These are phyloP conservation scores for Coelastrella sp. DNA, from an alignment of 139 green algal genomes.

Conservation along the genomic window DNA sequence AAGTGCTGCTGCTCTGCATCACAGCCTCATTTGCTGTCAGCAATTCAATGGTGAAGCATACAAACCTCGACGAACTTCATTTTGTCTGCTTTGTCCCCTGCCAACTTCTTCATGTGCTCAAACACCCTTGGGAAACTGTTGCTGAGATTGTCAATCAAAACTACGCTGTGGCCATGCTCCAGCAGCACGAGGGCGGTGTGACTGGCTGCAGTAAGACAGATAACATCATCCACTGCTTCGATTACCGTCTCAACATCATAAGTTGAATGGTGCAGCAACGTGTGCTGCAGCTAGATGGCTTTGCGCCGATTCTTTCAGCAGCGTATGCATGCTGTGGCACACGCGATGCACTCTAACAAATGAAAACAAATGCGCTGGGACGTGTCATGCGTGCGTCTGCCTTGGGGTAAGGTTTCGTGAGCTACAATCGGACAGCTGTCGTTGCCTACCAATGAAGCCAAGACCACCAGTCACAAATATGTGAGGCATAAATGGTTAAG, in stretches of 20 bases:
- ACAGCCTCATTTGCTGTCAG: not conserved
- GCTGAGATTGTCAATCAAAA: constrained; percentile 93
- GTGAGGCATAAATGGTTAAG: constrained; percentile 45
- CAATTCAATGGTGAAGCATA: not conserved
- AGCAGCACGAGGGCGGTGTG: constrained; percentile 93
- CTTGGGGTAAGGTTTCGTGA: too few relatives aligned
- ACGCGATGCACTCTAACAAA: not conserved
- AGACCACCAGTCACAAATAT: constrained; percentile 88
- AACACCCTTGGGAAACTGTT: constrained; percentile 88
- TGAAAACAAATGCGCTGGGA: not conserved
- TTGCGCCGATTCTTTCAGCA: too few relatives aligned
- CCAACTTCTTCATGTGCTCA: constrained; percentile 89
- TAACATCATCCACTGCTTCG: not conserved
- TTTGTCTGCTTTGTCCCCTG: constrained; percentile 78
- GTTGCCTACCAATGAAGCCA: constrained; percentile 80
- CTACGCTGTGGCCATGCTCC: constrained; percentile 83
- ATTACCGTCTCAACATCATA: too few relatives aligned
- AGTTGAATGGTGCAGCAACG: too few relatives aligned
- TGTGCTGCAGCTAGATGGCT: too few relatives aligned
- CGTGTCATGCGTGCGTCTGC: too few relatives aligned
- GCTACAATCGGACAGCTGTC: constrained; percentile 57
- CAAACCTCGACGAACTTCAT: constrained; percentile 88
- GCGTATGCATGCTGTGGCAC: not conserved
- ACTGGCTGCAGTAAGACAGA: constrained; percentile 68
- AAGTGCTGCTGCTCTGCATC: not conserved